Evolutionary conservation across 345 rosid genomes (phyloP).

Genomic region (Eucalyptus lansdowneana): DNA sequence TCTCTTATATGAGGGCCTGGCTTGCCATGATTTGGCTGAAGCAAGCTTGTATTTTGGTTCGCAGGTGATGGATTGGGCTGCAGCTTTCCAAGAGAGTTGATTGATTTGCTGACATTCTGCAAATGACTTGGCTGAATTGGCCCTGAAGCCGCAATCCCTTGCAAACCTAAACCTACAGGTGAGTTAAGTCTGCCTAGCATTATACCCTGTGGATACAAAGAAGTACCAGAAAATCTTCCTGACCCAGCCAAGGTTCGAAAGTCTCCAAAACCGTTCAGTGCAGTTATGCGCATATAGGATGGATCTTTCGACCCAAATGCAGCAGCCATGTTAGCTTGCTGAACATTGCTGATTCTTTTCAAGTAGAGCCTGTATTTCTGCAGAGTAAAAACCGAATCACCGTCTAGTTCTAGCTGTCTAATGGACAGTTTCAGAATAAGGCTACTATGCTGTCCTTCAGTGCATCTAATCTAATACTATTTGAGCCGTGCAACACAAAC

Average conservation of each 20-base stretch:
- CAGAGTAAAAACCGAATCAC: not conserved
- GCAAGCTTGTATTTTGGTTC: constrained; percentile 19
- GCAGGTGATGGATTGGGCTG: constrained; percentile 23
- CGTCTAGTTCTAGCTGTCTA: not conserved
- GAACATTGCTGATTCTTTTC: constrained; percentile 43
- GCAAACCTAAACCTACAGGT: constrained; percentile 28
- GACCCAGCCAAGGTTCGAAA: constrained; percentile 28
- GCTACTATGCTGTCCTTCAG: not conserved
- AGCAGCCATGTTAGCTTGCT: constrained; percentile 44
- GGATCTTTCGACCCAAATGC: constrained; percentile 36
- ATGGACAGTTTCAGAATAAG: not conserved
- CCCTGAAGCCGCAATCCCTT: constrained; percentile 42
- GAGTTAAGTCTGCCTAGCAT: constrained; percentile 51
- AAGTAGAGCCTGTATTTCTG: constrained; percentile 90
- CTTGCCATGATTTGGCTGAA: constrained; percentile 31
- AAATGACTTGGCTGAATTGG: constrained; percentile 30
- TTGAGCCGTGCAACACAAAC: not conserved
- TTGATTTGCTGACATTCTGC: constrained; percentile 24
- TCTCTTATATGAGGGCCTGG: constrained; percentile 21
- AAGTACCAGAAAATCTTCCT: constrained; percentile 37
- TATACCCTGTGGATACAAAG: constrained; percentile 31
- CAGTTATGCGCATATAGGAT: constrained; percentile 14
- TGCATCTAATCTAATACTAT: not conserved
- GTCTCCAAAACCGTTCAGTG: constrained; percentile 49
- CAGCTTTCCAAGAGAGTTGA: constrained; percentile 29